phyloP scores from a whole-genome alignment of 2,329 filamentous ascomycete species.

The Aspergillus eucalypticola region DNA sequence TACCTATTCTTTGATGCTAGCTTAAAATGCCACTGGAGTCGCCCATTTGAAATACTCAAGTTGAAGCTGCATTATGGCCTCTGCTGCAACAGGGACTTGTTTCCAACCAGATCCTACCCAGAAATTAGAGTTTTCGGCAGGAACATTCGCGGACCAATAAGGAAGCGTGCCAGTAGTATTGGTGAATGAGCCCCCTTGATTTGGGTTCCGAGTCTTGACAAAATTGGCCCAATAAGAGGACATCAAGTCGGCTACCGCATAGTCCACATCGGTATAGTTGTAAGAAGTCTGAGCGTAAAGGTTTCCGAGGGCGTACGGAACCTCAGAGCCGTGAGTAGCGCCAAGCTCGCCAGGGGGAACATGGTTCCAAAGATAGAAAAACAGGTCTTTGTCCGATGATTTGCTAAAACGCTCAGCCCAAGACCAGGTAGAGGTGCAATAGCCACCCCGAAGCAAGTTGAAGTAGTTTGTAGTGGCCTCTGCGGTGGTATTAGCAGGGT shows the following conservation, averaged over 20 bases:
- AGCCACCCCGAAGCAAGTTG: not conserved
- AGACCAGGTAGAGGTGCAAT: not conserved
- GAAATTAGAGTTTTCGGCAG: not conserved
- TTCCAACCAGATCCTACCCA: not conserved
- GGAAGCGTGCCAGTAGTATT: not conserved
- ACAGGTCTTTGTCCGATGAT: not conserved
- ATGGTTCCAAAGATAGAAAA: not conserved
- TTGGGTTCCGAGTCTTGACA: not conserved
- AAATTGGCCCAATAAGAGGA: not conserved
- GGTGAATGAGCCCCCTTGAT: not conserved
- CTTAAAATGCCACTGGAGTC: too few species aligned
- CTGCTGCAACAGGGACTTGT: not conserved
- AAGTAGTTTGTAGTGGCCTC: not conserved
- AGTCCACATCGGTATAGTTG: not conserved
- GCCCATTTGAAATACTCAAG: not conserved
- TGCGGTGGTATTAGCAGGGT: not conserved
- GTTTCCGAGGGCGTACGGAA: not conserved
- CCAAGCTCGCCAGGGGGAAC: not conserved
- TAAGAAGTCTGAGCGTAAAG: not conserved
- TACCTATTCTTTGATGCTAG: too few species aligned
- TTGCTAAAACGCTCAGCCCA: not conserved
- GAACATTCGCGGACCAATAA: not conserved
- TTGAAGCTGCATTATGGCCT: not conserved
- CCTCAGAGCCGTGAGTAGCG: not conserved
- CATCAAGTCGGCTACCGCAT: not conserved